phyloP scores from a whole-genome alignment of 805 yeast genomes.

The Candida parachauliodes region DNA sequence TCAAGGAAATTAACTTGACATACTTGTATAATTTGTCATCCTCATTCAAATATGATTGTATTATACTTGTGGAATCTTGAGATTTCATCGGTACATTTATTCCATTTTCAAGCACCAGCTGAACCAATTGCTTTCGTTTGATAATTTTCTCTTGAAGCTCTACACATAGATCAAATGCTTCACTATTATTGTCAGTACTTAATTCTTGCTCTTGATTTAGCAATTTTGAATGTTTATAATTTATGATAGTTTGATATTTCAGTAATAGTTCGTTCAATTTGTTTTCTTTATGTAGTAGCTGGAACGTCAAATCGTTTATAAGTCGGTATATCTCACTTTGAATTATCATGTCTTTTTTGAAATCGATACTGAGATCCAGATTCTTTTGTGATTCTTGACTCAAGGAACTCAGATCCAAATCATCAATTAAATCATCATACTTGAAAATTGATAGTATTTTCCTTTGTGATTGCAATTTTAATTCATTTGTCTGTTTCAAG shows the following conservation, averaged over 20 bases:
- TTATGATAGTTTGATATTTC: slow-evolving; percentile 1
- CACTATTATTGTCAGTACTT: slow-evolving; percentile 5
- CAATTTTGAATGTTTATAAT: neutral
- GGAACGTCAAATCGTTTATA: slow-evolving; percentile 37
- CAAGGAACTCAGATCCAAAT: slow-evolving; percentile 11
- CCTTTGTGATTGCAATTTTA: slow-evolving; percentile 27
- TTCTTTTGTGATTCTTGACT: slow-evolving; percentile 9
- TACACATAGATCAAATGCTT: slow-evolving; percentile 6
- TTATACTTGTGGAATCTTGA: neutral
- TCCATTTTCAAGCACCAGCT: slow-evolving; percentile 17
- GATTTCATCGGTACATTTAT: slow-evolving; percentile 12
- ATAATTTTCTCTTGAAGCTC: slow-evolving; percentile 26
- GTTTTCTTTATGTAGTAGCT: slow-evolving; percentile 28
- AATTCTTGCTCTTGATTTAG: neutral
- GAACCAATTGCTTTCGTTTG: slow-evolving; percentile 16
- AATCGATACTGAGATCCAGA: slow-evolving; percentile 16
- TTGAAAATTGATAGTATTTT: slow-evolving; percentile 26
- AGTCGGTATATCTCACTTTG: slow-evolving; percentile 41
- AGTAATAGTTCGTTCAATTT: slow-evolving; percentile 17
- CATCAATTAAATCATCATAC: slow-evolving; percentile 30
- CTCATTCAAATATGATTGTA: slow-evolving; percentile 1
- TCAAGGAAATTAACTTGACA: slow-evolving; percentile 36
- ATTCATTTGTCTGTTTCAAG: slow-evolving; percentile 18
- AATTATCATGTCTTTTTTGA: slow-evolving; percentile 28
- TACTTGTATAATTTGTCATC: slow-evolving; percentile 25